Evolutionary conservation across 2,329 filamentous ascomycete genomes (phyloP).

Genomic region (Fusarium pseudonygamai): DNA sequence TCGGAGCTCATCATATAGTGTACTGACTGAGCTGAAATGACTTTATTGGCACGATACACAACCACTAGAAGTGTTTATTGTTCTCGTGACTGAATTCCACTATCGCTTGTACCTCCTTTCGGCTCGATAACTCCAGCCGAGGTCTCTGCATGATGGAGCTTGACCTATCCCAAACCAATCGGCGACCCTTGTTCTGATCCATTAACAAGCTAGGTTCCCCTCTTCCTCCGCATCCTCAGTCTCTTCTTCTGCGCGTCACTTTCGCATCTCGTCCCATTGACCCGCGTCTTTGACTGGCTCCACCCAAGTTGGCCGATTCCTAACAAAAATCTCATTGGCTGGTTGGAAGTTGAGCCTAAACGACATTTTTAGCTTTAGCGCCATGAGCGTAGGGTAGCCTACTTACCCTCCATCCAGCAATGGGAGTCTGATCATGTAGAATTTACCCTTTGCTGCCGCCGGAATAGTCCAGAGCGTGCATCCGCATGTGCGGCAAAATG

Average conservation of each 20-base stretch:
- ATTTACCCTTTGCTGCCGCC: conserved; percentile 35
- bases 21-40: neutral
- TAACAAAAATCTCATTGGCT: conserved; percentile 44
- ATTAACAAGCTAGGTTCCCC: neutral
- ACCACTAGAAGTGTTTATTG: neutral
- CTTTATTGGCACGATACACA: too few species aligned
- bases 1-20: too few species aligned
- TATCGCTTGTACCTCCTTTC: neutral
- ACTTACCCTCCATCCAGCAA: conserved; percentile 41
- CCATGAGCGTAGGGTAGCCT: neutral
- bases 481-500: conserved; percentile 41
- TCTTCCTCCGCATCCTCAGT: conserved; percentile 5
- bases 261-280: conserved; percentile 44
- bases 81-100: neutral
- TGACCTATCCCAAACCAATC: conserved; percentile 13
- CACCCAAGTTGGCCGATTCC: conserved; percentile 41
- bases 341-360: conserved; percentile 32
- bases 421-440: conserved; percentile 37
- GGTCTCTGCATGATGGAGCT: neutral
- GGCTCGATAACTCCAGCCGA: neutral
- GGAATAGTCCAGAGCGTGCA: conserved; percentile 44
- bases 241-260: conserved; percentile 14
- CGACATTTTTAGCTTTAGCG: neutral
- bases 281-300: conserved; percentile 23
- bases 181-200: neutral